Percentiles rank a stretch among this genome's conserved stretches.
phyloP scores from a whole-genome alignment of 2,329 filamentous ascomycete species.

The Alternaria dauci region DNA sequence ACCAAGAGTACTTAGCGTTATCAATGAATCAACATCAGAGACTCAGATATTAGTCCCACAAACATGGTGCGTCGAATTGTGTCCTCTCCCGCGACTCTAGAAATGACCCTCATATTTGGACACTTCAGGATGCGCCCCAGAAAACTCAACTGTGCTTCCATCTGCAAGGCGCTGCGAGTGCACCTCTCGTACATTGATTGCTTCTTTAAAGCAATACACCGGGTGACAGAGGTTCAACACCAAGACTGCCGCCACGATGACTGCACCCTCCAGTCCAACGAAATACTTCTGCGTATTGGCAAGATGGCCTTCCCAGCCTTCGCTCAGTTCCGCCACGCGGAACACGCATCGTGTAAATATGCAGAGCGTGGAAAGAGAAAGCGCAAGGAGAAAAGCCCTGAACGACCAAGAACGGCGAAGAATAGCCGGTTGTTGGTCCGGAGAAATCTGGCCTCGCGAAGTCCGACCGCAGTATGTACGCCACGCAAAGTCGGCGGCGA shows the following conservation, averaged over 20 bases:
- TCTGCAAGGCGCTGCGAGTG: background rate
- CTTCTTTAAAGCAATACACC: slow-evolving; percentile 48
- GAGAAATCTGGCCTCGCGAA: slow-evolving; percentile 26
- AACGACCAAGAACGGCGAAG: slow-evolving; percentile 55
- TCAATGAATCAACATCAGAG: background rate
- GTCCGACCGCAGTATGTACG: slow-evolving; percentile 35
- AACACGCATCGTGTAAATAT: slow-evolving; percentile 72
- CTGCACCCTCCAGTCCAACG: slow-evolving; percentile 50
- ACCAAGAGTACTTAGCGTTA: no score
- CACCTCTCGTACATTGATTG: slow-evolving; percentile 24
- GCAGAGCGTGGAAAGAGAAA: slow-evolving; percentile 66
- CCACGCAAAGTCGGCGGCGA: slow-evolving; percentile 53
- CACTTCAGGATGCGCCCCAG: background rate
- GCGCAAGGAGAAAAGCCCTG: slow-evolving; percentile 63
- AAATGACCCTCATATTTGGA: background rate
- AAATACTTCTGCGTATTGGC: slow-evolving; percentile 57
- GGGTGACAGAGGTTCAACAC: slow-evolving; percentile 49
- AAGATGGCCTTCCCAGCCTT: slow-evolving; percentile 68
- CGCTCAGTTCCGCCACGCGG: slow-evolving; percentile 70
- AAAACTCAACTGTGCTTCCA: slow-evolving; percentile 20
- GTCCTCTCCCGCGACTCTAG: background rate
- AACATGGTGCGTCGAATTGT: background rate
- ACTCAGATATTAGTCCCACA: background rate
- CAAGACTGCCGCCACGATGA: slow-evolving; percentile 45
- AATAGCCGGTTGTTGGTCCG: slow-evolving; percentile 36